These are phyloP conservation scores for Neodidymelliopsis sp. DNA, from an alignment of 2,329 filamentous ascomycete species.

Conservation along the genomic window DNA sequence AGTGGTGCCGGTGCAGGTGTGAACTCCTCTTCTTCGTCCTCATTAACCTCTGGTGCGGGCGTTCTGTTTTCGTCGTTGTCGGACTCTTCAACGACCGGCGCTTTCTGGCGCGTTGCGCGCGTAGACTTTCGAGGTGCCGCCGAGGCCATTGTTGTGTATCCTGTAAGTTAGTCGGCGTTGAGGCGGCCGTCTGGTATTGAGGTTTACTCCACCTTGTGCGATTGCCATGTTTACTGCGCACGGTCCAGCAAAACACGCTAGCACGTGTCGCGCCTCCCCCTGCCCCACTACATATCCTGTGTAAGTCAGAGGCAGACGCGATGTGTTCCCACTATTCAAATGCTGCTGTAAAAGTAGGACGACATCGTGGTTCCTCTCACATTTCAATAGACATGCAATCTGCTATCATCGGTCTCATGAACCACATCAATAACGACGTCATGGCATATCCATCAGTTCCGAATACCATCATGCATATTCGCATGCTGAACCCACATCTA, in stretches of 20 bases:
- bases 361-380: no score
- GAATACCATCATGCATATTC: no score
- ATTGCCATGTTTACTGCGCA: conserved; percentile 22
- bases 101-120: conserved; percentile 70
- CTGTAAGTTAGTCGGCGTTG: conserved; percentile 23
- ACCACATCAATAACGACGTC: no score
- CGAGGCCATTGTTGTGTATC: conserved; percentile 47
- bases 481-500: no score
- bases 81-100: conserved; percentile 74
- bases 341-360: no score
- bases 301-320: no score
- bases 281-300: conserved; percentile 12
- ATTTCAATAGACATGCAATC: no score
- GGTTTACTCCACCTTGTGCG: conserved; percentile 15
- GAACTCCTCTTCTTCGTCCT: conserved; percentile 77
- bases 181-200: conserved; percentile 8
- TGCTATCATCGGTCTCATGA: no score
- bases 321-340: no score
- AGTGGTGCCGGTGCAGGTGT: conserved; percentile 76
- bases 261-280: conserved; percentile 24
- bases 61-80: conserved; percentile 76
- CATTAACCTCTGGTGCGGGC: conserved; percentile 60
- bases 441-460: no score
- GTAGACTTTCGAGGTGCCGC: conserved; percentile 61
- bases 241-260: conserved; percentile 28